Conservation (phyloP, 1,284 basidiomycete genomes). For the Mycosarcoma maydis region DNA sequence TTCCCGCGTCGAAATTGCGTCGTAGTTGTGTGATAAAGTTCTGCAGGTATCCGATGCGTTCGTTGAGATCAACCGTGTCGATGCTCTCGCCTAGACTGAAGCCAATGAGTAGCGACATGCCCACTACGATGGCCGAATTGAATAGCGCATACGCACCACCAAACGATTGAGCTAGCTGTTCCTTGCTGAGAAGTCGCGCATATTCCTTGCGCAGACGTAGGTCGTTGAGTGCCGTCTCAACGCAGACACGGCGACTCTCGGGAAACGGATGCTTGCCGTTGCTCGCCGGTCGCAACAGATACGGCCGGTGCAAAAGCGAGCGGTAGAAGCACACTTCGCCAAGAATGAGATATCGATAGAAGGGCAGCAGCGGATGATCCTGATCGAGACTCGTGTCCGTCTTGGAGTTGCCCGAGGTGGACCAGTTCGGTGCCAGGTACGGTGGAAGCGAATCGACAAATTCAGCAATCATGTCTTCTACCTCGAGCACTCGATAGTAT, state of each 20-base stretch:
- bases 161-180: slow-evolving; percentile 41
- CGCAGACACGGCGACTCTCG: slow-evolving; percentile 34
- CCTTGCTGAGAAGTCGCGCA: slow-evolving; percentile 25
- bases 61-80: slow-evolving; percentile 34
- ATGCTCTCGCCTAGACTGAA: slow-evolving; percentile 42
- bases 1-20: slow-evolving; percentile 45
- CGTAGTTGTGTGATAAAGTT: slow-evolving; percentile 42
- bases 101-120: slow-evolving; percentile 43
- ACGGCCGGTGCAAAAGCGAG: slow-evolving; percentile 46
- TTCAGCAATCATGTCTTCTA: slow-evolving; percentile 47
- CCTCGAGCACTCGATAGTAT: slow-evolving; percentile 43
- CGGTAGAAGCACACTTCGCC: slow-evolving; percentile 48
- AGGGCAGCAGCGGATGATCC: slow-evolving; percentile 43
- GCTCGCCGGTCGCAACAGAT: slow-evolving; percentile 31
- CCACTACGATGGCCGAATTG: slow-evolving; percentile 50
- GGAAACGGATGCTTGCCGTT: slow-evolving; percentile 51
- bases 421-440: slow-evolving; percentile 39
- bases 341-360: slow-evolving; percentile 44
- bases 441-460: slow-evolving; percentile 47
- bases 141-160: slow-evolving; percentile 49
- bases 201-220: slow-evolving; percentile 41
- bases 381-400: slow-evolving; percentile 43
- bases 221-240: slow-evolving; percentile 48
- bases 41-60: slow-evolving; percentile 42
- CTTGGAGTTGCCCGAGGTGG: slow-evolving; percentile 28